Conservation (phyloP, 2,329 filamentous ascomycete genomes). For the Penicillium sp. region DNA sequence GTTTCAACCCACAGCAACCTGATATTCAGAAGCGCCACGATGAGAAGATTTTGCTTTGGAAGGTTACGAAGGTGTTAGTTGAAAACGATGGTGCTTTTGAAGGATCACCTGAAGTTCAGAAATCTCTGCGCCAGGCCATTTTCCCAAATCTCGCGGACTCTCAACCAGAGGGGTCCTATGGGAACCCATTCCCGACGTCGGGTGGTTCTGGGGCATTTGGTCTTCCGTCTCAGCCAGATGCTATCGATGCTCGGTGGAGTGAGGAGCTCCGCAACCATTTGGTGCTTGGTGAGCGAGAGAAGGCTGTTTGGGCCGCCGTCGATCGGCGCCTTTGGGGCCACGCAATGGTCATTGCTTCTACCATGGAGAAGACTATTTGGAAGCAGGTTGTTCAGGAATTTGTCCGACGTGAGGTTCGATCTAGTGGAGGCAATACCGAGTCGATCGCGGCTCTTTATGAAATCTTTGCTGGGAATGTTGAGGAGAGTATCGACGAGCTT, state of each 20-base stretch:
- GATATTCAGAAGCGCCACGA: slow-evolving; percentile 65
- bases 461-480: slow-evolving; percentile 87
- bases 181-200: slow-evolving; percentile 25
- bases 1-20: slow-evolving; percentile 51
- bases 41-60: slow-evolving; percentile 84
- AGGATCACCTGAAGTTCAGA: slow-evolving; percentile 68
- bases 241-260: slow-evolving; percentile 67
- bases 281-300: slow-evolving; percentile 78
- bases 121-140: slow-evolving; percentile 72
- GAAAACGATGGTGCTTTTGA: slow-evolving; percentile 84
- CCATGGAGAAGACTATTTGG: slow-evolving; percentile 71
- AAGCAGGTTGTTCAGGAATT: slow-evolving; percentile 95
- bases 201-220: slow-evolving; percentile 40
- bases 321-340: slow-evolving; percentile 96
- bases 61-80: slow-evolving; percentile 74
- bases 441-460: slow-evolving; percentile 90
- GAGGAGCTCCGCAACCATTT: slow-evolving; percentile 72
- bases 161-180: slow-evolving; percentile 28
- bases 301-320: slow-evolving; percentile 88
- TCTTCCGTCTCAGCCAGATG: slow-evolving; percentile 57
- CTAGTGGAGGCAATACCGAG: slow-evolving; percentile 74
- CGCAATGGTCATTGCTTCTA: slow-evolving; percentile 86
- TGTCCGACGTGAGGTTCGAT: slow-evolving; percentile 89
- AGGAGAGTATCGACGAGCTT: slow-evolving; percentile 93
- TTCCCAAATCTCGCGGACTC: slow-evolving; percentile 56